These are phyloP conservation scores for Parmelia sp. DNA, from an alignment of 495 filamentous ascomycete genomes.

Conservation along the genomic window DNA sequence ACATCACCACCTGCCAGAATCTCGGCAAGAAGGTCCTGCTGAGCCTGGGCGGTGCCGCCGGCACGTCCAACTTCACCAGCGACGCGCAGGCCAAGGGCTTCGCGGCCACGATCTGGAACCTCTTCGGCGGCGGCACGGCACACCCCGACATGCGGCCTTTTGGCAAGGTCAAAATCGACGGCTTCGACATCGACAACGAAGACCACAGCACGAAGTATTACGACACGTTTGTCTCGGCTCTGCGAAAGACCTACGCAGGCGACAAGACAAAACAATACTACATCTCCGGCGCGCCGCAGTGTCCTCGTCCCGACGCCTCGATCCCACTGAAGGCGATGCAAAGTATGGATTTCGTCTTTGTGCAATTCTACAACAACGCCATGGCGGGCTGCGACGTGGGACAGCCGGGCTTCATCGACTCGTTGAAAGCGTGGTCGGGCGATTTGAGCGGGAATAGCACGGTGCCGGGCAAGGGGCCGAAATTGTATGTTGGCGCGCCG, in stretches of 20 bases:
- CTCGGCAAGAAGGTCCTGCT: constrained; percentile 45
- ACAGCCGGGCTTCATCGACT: constrained; percentile 25
- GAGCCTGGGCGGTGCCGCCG: constrained; percentile 41
- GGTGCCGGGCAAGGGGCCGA: constrained; percentile 23
- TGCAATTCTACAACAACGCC: constrained; percentile 44
- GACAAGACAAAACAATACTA: constrained; percentile 46
- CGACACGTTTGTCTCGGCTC: constrained; percentile 37
- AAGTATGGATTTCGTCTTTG: constrained; percentile 35
- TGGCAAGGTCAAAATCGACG: constrained; percentile 48
- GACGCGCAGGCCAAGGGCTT: constrained; percentile 40
- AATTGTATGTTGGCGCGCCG: constrained; percentile 45
- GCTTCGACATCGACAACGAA: constrained; percentile 51
- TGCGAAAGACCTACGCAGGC: constrained; percentile 40
- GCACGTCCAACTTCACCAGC: constrained; percentile 33
- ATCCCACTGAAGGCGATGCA: constrained; percentile 39
- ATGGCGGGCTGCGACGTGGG: constrained; percentile 25
- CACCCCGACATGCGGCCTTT: constrained; percentile 41
- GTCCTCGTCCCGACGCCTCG: constrained; percentile 46
- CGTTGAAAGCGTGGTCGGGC: constrained; percentile 40
- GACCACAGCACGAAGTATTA: constrained; percentile 34
- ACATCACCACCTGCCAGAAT: constrained; percentile 47
- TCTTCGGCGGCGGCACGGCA: constrained; percentile 42
- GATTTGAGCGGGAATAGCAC: constrained; percentile 34
- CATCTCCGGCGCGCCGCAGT: constrained; percentile 54
- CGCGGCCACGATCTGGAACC: constrained; percentile 47